Conservation (phyloP, 164 flowering plant species). For the grape (Vitis vinifera) region ASM3070453v1 NC_081810.1:9158001-9158500, state of each 20-base stretch:
- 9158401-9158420: neutral
- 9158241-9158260: neutral
- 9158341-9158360: slow-evolving; percentile 15
- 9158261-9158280: slow-evolving; percentile 22
- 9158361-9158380: slow-evolving; percentile 22
- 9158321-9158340: slow-evolving; percentile 41
- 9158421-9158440: neutral
- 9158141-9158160: neutral
- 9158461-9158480: too few species aligned
- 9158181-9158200: neutral
- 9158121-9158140: neutral
- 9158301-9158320: slow-evolving; percentile 49
- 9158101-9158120: slow-evolving; percentile 1
- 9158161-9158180: slow-evolving; percentile 2
- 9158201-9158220: neutral
- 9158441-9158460: neutral
- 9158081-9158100: slow-evolving; percentile 2
- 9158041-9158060: slow-evolving; percentile 2
- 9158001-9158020: neutral
- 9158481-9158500: too few species aligned
- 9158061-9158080: neutral
- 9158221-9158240: slow-evolving; percentile 1
- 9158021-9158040: neutral
- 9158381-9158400: neutral
- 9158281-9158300: slow-evolving; percentile 47